These are phyloP conservation scores for Parsonsia alboflavescens DNA, from an alignment of 257 asterid genomes.

Conservation along the genomic window DNA sequence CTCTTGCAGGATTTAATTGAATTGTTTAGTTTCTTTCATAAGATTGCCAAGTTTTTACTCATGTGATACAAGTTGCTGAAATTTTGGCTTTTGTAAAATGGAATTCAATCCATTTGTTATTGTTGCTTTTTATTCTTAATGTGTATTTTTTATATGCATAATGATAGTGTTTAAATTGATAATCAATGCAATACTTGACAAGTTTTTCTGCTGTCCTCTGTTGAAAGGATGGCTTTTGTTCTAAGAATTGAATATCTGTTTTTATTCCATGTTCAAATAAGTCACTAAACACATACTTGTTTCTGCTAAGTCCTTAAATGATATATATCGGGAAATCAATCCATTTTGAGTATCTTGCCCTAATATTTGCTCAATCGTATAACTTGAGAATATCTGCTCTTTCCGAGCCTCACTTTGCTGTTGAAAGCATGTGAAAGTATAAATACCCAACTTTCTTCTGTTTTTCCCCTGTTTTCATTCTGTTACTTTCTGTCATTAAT, in stretches of 20 bases:
- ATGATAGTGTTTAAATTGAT: not conserved
- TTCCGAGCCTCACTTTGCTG: not conserved
- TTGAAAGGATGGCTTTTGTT: not conserved
- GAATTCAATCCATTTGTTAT: not conserved
- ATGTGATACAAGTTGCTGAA: not conserved
- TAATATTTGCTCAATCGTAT: not conserved
- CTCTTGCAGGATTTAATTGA: not conserved
- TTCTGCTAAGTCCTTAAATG: not conserved
- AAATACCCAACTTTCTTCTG: not conserved
- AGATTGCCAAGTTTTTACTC: not conserved
- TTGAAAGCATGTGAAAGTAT: not conserved
- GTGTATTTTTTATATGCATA: too few relatives aligned
- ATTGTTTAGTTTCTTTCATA: not conserved
- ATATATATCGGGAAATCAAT: not conserved
- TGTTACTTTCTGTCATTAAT: constrained; percentile 1
- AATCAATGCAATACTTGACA: not conserved
- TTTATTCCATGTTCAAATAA: not conserved
- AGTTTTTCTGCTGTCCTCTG: not conserved
- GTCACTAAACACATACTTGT: not conserved
- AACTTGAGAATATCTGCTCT: not conserved
- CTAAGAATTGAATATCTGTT: not conserved
- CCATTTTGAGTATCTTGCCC: not conserved
- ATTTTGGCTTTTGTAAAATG: not conserved
- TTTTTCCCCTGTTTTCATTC: not conserved
- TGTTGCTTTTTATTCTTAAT: not conserved